Base-by-base conservation (phyloP, 176 grass and related monocot species). In the Stipa capillata region DNA sequence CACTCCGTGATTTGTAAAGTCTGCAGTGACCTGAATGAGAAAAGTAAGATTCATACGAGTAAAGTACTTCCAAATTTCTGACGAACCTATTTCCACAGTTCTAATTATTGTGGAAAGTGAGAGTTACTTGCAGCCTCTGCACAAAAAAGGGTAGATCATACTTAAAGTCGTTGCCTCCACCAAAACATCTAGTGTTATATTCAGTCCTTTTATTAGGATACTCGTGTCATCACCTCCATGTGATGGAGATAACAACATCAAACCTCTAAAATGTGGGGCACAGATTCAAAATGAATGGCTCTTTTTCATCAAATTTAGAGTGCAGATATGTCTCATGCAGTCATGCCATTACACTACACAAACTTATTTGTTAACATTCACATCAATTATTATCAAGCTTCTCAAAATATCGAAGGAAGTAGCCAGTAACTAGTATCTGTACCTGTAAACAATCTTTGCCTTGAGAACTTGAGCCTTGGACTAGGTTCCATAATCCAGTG, bases 371-470 rank as follows among this genome's bases (percentile, higher is more conserved):
- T 11, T 35, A 79, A 73, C 20, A 36, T 2, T 4, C 13, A 28
- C 12, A 85, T 32, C 17, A 33, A 50, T 37, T 56, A 55, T 18
- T 65, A 23, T 34, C 36, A 65, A 86, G 34, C 36, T 43, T 62
- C 35, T 52, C 11, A 3, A 36, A 80, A 50, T 75, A 75, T 74
- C 3, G 23, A 43, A 73, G 65, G 41, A 72, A 35, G 42, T 43
- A 51, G 35, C 18, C 15, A 51, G 50, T 37, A 65, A 31, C 33
- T n/a, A 51, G 54, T 52, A 56, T 23, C 34, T 58, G 17, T 85
- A 85, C 87, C 82, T 85, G 64, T 54, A 43, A 60, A 65, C 5
- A 28, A 81, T 29, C 20, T 68, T 76, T 31, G 68, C 37, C 64
- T 63, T 43, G 51, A 55, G 28, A 65, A 55, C 36, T 12, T 77